These are phyloP conservation scores for Colletotrichum incanum DNA, from an alignment of 2,329 filamentous ascomycete genomes.

Conservation along the genomic window DNA sequence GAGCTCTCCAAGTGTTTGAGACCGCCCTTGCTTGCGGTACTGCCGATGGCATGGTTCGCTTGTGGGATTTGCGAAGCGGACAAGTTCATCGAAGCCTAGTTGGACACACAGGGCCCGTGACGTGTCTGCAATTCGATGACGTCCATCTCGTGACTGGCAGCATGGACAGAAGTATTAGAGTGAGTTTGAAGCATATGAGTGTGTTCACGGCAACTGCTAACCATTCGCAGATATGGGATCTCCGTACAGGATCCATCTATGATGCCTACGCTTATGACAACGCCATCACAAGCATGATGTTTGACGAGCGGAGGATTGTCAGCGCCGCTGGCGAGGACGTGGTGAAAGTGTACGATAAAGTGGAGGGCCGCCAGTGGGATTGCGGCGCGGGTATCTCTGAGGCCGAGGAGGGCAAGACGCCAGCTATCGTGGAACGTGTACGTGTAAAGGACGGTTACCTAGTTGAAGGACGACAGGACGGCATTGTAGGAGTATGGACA, in stretches of 20 bases:
- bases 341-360: slow-evolving; percentile 98
- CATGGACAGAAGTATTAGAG: slow-evolving; percentile 91
- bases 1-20: slow-evolving; percentile 95
- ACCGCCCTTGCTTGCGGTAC: slow-evolving; percentile 96
- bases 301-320: slow-evolving; percentile 91
- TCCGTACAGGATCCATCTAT: slow-evolving; percentile 93
- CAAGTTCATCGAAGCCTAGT: slow-evolving; percentile 98
- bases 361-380: slow-evolving; percentile 96
- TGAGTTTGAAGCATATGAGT: slow-evolving; percentile 66
- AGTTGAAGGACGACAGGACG: slow-evolving; percentile 90
- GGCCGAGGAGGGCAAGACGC: slow-evolving; percentile 75
- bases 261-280: slow-evolving; percentile 97
- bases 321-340: slow-evolving; percentile 92
- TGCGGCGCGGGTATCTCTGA: slow-evolving; percentile 87
- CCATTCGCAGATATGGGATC: slow-evolving; percentile 92
- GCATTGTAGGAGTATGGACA: slow-evolving; percentile 92
- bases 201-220: neutral
- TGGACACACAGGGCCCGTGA: slow-evolving; percentile 95
- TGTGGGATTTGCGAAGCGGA: slow-evolving; percentile 97
- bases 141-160: slow-evolving; percentile 95
- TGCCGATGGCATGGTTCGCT: slow-evolving; percentile 94
- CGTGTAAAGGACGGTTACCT: slow-evolving; percentile 95
- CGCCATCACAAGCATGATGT: slow-evolving; percentile 96
- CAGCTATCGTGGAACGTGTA: slow-evolving; percentile 85
- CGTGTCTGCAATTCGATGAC: slow-evolving; percentile 95